A percentile compares a stretch with the other conserved stretches of the same genome.
phyloP scores from a whole-genome alignment of 2,329 filamentous ascomycete species.

The Didymella glomerata region DNA sequence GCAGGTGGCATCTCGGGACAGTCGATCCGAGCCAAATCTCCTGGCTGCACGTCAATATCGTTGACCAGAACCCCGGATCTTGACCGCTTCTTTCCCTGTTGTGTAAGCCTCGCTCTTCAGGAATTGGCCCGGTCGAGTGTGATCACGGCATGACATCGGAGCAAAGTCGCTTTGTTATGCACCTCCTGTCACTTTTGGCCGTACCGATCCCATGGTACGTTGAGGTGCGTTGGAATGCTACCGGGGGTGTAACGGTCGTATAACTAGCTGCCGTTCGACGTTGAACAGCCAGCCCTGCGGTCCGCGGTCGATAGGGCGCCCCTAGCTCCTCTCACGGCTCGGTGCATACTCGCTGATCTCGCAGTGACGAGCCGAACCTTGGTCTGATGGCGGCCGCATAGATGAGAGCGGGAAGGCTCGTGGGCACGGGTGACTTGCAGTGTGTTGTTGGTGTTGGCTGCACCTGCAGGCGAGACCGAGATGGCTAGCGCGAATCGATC shows the following conservation, averaged over 20 bases:
- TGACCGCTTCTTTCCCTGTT: slow-evolving; percentile 17
- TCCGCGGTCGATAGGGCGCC: slow-evolving; percentile 13
- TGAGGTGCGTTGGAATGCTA: slow-evolving; percentile 21
- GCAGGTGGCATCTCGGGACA: slow-evolving; percentile 19
- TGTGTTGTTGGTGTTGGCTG: slow-evolving; percentile 14
- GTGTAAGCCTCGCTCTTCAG: slow-evolving; percentile 6
- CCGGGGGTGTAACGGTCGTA: slow-evolving; percentile 23
- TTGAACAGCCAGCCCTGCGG: slow-evolving; percentile 19
- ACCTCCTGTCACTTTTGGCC: slow-evolving; percentile 16
- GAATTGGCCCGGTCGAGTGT: slow-evolving; percentile 7
- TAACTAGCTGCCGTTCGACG: slow-evolving; percentile 19
- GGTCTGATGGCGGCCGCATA: slow-evolving; percentile 17
- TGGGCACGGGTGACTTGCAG: slow-evolving; percentile 17
- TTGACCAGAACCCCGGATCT: slow-evolving; percentile 10
- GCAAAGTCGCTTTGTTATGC: slow-evolving; percentile 15
- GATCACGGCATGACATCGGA: slow-evolving; percentile 15
- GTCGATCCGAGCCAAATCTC: slow-evolving; percentile 13
- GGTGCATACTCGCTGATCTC: slow-evolving; percentile 9
- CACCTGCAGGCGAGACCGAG: slow-evolving; percentile 13
- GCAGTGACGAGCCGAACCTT: slow-evolving; percentile 16
- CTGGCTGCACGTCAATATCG: slow-evolving; percentile 18
- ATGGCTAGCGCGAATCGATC: slow-evolving; percentile 10
- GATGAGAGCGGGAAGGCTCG: slow-evolving; percentile 16
- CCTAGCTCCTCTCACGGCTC: slow-evolving; percentile 8
- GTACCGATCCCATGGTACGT: slow-evolving; percentile 20